phyloP scores from a whole-genome alignment of 768 basidiomycete genomes.

The Dictyophora rubrovolvata region DNA sequence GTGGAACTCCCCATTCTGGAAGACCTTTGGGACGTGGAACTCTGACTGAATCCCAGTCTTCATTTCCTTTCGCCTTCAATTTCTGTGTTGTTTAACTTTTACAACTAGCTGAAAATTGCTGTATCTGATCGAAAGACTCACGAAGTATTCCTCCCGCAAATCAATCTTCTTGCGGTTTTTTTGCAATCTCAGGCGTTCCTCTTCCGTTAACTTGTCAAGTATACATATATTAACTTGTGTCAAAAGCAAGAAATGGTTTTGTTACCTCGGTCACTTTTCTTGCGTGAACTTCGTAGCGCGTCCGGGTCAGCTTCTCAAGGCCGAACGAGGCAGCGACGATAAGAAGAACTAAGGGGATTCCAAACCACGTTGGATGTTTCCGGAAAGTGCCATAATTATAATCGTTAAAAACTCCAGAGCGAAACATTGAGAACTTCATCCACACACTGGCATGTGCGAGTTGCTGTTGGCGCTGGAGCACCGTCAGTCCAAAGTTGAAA shows the following conservation, averaged over 20 bases:
- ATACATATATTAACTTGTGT: neutral
- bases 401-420: constrained; percentile 35
- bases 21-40: constrained; percentile 75
- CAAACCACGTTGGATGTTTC: constrained; percentile 66
- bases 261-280: constrained; percentile 62
- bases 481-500: neutral
- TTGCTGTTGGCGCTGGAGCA: neutral
- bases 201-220: constrained; percentile 48
- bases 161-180: constrained; percentile 73
- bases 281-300: constrained; percentile 81
- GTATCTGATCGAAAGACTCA: constrained; percentile 33
- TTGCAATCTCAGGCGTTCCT: constrained; percentile 68
- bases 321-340: constrained; percentile 85
- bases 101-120: neutral
- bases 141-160: constrained; percentile 92
- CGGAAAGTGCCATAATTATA: constrained; percentile 29
- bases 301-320: constrained; percentile 75
- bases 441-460: neutral
- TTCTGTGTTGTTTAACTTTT: constrained; percentile 31
- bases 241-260: neutral
- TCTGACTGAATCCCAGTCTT: constrained; percentile 82
- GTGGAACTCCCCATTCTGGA: constrained; percentile 91
- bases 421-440: constrained; percentile 37
- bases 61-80: constrained; percentile 48
- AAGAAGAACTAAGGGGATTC: constrained; percentile 74